Percentiles rank a stretch among this genome's conserved stretches.
Evolutionary conservation across 805 yeast genomes (phyloP).

Genomic region (Torulaspora maleeae): DNA sequence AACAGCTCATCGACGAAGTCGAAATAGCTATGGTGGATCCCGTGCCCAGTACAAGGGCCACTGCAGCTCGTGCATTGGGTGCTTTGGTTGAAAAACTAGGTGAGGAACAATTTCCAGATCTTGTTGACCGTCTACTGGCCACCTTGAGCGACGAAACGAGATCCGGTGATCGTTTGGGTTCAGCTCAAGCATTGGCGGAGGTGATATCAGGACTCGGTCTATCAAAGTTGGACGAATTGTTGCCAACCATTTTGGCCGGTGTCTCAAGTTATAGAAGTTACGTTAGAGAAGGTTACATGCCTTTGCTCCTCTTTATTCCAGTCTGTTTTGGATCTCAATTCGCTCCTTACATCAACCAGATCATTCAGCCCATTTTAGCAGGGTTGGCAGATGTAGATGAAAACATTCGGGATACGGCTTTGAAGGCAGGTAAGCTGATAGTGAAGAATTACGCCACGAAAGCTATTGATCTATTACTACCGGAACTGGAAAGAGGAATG

Average conservation of each 20-base stretch:
- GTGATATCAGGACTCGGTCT: slow-evolving; percentile 90
- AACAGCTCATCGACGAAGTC: slow-evolving; percentile 70
- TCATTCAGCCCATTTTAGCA: slow-evolving; percentile 85
- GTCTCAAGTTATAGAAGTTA: slow-evolving; percentile 63
- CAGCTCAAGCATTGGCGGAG: slow-evolving; percentile 95
- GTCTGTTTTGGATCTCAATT: slow-evolving; percentile 91
- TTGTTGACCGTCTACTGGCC: slow-evolving; percentile 72
- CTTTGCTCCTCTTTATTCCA: slow-evolving; percentile 81
- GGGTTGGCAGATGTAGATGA: slow-evolving; percentile 91
- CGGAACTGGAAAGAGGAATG: slow-evolving; percentile 88
- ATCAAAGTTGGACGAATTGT: slow-evolving; percentile 76
- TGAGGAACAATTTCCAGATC: slow-evolving; percentile 89
- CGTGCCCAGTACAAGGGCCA: slow-evolving; percentile 93
- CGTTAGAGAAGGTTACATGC: slow-evolving; percentile 89
- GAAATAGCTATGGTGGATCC: slow-evolving; percentile 98
- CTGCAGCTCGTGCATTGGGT: slow-evolving; percentile 96
- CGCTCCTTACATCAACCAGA: slow-evolving; percentile 77
- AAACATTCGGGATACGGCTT: slow-evolving; percentile 78
- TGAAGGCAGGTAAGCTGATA: slow-evolving; percentile 87
- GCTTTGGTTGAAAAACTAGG: slow-evolving; percentile 94
- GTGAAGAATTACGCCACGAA: slow-evolving; percentile 87
- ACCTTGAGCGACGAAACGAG: slow-evolving; percentile 72
- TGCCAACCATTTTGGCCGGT: slow-evolving; percentile 72
- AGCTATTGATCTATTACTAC: slow-evolving; percentile 88
- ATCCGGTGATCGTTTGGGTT: slow-evolving; percentile 90